Evolutionary conservation across 2,329 filamentous ascomycete species (phyloP).

Genomic region (Penicillium sp.): DNA sequence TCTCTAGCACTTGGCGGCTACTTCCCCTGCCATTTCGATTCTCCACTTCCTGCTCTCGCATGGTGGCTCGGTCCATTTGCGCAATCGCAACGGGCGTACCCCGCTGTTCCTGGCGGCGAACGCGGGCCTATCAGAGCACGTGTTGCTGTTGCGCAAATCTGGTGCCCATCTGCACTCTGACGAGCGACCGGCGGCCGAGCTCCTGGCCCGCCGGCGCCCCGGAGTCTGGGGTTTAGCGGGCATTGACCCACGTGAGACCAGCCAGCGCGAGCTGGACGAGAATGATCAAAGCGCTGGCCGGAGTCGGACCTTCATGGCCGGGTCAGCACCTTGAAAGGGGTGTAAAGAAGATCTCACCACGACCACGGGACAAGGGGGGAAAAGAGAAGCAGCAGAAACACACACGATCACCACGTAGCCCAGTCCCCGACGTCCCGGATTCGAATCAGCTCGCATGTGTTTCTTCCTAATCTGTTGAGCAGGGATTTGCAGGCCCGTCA

Average conservation of each 20-base stretch:
- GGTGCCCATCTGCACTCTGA: constrained; percentile 62
- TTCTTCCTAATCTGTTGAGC: constrained; percentile 1
- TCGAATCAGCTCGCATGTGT: constrained; percentile 9
- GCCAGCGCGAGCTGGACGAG: constrained; percentile 27
- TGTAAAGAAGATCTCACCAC: background rate
- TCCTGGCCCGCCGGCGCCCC: constrained; percentile 47
- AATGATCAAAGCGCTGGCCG: constrained; percentile 13
- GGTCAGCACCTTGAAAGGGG: constrained; percentile 29
- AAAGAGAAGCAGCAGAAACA: background rate
- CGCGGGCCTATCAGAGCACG: constrained; percentile 57
- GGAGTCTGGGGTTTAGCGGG: constrained; percentile 48
- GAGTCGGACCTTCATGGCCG: constrained; percentile 21
- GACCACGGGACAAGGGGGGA: too few relatives aligned
- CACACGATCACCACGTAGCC: background rate
- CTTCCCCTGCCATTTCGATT: constrained; percentile 56
- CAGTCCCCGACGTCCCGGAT: background rate
- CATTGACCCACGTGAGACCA: constrained; percentile 34
- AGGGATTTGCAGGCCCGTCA: constrained; percentile 1
- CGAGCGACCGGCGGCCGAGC: constrained; percentile 55
- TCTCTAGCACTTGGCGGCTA: constrained; percentile 58
- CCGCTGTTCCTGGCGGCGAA: constrained; percentile 62
- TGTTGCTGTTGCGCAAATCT: constrained; percentile 55
- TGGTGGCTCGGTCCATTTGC: constrained; percentile 61
- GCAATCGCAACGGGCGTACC: constrained; percentile 59
- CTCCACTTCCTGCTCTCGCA: constrained; percentile 58